phyloP scores from a whole-genome alignment of 768 basidiomycete species.

The Cubamyces lactineus region DNA sequence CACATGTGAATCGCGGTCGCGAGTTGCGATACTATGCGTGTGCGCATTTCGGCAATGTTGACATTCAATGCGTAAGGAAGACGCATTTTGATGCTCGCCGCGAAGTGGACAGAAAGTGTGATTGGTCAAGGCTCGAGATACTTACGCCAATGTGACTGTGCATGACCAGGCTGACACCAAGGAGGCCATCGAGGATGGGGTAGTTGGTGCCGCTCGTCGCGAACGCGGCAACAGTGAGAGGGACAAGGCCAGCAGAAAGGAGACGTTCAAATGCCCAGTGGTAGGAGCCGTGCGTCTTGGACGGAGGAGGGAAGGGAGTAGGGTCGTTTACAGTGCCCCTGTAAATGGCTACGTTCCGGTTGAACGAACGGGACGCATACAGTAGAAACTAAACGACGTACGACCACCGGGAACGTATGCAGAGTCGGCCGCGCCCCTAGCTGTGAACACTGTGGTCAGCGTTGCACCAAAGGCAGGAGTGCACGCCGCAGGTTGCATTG shows the following conservation, averaged over 20 bases:
- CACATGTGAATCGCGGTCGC: constrained; percentile 4
- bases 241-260: constrained; percentile 85
- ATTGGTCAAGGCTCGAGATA: constrained; percentile 24
- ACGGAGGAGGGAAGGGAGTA: constrained; percentile 83
- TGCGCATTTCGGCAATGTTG: too few relatives aligned
- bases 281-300: constrained; percentile 84
- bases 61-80: not conserved
- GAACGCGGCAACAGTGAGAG: constrained; percentile 85
- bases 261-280: constrained; percentile 94
- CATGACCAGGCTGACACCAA: constrained; percentile 85
- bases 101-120: not conserved
- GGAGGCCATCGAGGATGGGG: constrained; percentile 87
- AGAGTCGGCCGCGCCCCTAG: constrained; percentile 28
- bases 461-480: not conserved
- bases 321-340: constrained; percentile 96
- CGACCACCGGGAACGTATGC: constrained; percentile 73
- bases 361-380: not conserved
- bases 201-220: constrained; percentile 74
- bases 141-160: constrained; percentile 95
- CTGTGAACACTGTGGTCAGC: constrained; percentile 1
- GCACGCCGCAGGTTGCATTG: not conserved
- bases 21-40: too few relatives aligned
- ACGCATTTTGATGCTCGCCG: not conserved
- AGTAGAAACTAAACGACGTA: constrained; percentile 41
- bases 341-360: constrained; percentile 63